phyloP scores from a whole-genome alignment of 1,284 basidiomycete species.

The Ganoderma resinaceum region DNA sequence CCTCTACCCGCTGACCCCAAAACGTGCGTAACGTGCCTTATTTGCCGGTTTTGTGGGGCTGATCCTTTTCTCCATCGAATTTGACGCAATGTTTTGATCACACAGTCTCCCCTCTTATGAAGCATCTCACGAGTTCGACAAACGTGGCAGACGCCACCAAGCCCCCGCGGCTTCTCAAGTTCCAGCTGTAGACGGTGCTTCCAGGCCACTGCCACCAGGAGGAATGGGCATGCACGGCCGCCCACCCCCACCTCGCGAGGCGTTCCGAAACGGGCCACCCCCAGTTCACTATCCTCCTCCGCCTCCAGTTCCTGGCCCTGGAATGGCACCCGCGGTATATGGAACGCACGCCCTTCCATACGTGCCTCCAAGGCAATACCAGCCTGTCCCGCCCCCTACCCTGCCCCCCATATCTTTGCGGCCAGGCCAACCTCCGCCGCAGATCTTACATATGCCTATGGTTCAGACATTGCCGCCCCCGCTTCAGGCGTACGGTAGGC shows the following conservation, averaged over 20 bases:
- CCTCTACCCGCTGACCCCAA: slow-evolving; percentile 86
- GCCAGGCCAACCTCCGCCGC: slow-evolving; percentile 29
- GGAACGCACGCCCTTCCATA: slow-evolving; percentile 21
- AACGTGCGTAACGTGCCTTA: slow-evolving; percentile 56
- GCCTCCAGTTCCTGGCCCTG: slow-evolving; percentile 10
- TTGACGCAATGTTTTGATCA: not conserved
- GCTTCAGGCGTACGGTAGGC: slow-evolving; percentile 26
- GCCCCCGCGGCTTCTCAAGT: slow-evolving; percentile 35
- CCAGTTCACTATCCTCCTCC: slow-evolving; percentile 27
- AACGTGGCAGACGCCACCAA: slow-evolving; percentile 66
- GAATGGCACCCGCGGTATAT: slow-evolving; percentile 20
- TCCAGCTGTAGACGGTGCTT: slow-evolving; percentile 31
- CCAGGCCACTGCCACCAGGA: slow-evolving; percentile 33
- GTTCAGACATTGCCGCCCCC: slow-evolving; percentile 31
- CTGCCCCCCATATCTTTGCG: slow-evolving; percentile 29
- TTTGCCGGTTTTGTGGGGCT: slow-evolving; percentile 8
- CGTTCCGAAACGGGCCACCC: slow-evolving; percentile 38
- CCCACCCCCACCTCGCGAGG: slow-evolving; percentile 39
- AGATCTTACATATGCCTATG: slow-evolving; percentile 28
- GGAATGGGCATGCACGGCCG: slow-evolving; percentile 32
- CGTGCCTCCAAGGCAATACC: slow-evolving; percentile 17
- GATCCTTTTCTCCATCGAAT: not conserved
- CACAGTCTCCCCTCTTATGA: slow-evolving; percentile 79
- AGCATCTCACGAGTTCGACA: slow-evolving; percentile 87
- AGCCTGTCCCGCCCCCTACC: slow-evolving; percentile 22